Base-by-base conservation (phyloP, 495 filamentous ascomycete genomes). In the Penicillium maclennaniae region DNA sequence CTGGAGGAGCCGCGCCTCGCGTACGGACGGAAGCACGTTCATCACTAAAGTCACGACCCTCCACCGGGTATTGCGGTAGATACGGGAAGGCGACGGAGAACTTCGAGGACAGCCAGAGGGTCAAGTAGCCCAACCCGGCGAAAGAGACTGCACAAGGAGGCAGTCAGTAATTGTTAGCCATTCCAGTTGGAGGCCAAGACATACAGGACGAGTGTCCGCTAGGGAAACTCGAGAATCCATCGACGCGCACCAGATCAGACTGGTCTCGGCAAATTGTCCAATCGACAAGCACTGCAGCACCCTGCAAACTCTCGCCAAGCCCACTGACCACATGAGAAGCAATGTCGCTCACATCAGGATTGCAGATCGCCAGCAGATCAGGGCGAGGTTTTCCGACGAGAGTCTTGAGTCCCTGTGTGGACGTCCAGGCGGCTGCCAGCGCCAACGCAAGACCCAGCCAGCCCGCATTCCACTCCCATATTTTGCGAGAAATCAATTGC, bases 181-280 rank as follows among this genome's bases (percentile, higher is more conserved):
- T 10, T 16, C n/a, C 16, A 40, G 16, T 19, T n/a, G 16, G 1
- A 14, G 38, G 1, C 44, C 19, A 45, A 5, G 34, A 75, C 81
- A 56, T 69, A 84, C 83, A 77, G 25, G 83, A 84, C n/a, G 84
- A 68, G 69, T 89, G 85, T 0, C 86, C 86, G 63, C 80, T 84
- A 0, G 86, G 86, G 55, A 86, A 89, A 52, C 79, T 83, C 6
- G 79, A 58, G 58, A 89, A 89, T 1, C 83, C 86, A 67, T 87
- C 83, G 0, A 74, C 57, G 3, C 78, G 62, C 37, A 79, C 58
- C 16, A 53, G 44, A 8, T 60, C 54, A 26, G 71, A 65, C 17
- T 67, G 65, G 28, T 75, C 69, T 28, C 59, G 69, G 63, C 84
- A 87, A 36, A 86, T 84, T 38, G 60, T 70, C 51, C 66, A 77